Conservation (phyloP, 352 stramenopile genomes). For the Phytophthora tentaculata region DNA sequence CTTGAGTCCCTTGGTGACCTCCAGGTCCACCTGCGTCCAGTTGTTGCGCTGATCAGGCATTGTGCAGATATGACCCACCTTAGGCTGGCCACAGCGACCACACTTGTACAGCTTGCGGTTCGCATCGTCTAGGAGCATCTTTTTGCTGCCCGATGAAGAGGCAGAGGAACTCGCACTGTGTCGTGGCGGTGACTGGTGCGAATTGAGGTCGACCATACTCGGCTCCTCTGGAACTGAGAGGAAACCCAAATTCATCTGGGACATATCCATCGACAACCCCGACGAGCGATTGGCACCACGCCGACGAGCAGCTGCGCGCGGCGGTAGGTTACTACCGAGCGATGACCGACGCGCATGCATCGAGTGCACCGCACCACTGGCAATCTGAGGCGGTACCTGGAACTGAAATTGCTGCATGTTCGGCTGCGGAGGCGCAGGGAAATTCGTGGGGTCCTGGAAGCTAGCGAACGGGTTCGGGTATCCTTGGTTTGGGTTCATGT, state of each 20-base stretch:
- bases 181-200: conserved; percentile 34
- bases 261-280: conserved; percentile 85
- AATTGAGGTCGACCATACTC: conserved; percentile 47
- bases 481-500: conserved; percentile 35
- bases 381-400: conserved; percentile 61
- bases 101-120: conserved; percentile 90
- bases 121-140: conserved; percentile 39
- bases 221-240: conserved; percentile 69
- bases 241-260: conserved; percentile 80
- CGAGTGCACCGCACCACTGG: conserved; percentile 61
- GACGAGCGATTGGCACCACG: conserved; percentile 60
- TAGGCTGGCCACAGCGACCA: conserved; percentile 82
- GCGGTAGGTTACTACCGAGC: conserved; percentile 49
- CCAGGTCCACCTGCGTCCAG: conserved; percentile 79
- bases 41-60: conserved; percentile 89
- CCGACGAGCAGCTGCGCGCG: conserved; percentile 35
- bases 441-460: conserved; percentile 42
- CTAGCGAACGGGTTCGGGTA: conserved; percentile 43
- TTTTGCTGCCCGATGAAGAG: conserved; percentile 38
- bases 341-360: conserved; percentile 60
- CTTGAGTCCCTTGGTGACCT: conserved; percentile 81
- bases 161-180: conserved; percentile 28
- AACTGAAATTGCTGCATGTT: conserved; percentile 56
- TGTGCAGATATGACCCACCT: conserved; percentile 87
- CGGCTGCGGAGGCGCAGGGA: conserved; percentile 24